phyloP scores from a whole-genome alignment of 208 protist genomes.

The Balamuthia mandrillaris region DNA sequence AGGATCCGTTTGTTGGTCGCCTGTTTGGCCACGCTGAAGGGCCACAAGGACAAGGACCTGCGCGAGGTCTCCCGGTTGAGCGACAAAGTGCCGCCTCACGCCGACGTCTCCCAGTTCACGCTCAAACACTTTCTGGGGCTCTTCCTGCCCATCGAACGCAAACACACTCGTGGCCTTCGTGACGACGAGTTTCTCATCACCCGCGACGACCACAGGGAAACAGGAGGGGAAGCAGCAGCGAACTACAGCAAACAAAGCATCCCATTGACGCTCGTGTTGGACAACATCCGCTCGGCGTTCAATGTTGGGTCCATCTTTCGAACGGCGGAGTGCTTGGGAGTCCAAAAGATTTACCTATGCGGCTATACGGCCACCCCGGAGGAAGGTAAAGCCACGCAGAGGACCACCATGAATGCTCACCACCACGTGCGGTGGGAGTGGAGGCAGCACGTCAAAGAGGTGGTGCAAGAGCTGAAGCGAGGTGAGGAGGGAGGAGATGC shows the following conservation, averaged over 20 bases:
- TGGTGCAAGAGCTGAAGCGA: neutral
- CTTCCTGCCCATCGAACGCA: slow-evolving; percentile 5
- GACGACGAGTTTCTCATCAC: slow-evolving; percentile 11
- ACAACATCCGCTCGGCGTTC: neutral
- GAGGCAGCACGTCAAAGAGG: neutral
- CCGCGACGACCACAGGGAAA: neutral
- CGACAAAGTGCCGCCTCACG: neutral
- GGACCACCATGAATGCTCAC: neutral
- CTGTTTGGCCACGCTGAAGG: neutral
- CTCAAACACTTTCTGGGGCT: slow-evolving; percentile 19
- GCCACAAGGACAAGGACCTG: neutral
- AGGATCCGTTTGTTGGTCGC: neutral
- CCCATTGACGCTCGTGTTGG: neutral
- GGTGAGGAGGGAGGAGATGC: neutral
- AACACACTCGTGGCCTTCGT: neutral
- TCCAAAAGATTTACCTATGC: neutral
- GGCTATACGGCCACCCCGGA: slow-evolving; percentile 7
- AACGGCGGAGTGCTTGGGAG: neutral
- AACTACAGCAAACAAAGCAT: neutral
- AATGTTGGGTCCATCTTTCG: slow-evolving; percentile 4
- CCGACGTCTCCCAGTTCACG: neutral
- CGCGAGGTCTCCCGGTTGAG: neutral
- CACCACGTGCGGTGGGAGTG: neutral
- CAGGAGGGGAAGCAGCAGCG: neutral
- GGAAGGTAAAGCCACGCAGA: neutral